Evolutionary conservation across 805 yeast species (phyloP), one percentile per base, ranked within the genome.

Genomic region (Ogataea dorogensis): DNA sequence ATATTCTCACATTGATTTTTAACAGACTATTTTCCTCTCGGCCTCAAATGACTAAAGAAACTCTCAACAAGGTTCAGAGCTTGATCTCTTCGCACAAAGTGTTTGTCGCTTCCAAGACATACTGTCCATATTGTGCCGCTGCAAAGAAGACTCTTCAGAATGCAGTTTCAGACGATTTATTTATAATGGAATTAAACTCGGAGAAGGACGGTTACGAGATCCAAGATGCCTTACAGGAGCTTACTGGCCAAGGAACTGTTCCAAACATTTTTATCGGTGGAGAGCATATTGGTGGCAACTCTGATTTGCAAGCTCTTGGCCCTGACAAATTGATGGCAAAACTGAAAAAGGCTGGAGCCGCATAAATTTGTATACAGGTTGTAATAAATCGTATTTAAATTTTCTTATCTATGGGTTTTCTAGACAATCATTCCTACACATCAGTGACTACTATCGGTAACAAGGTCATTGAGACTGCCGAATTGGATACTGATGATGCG

Each of bases 201-300:
- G 37, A 47, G 14, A 72, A 64, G n/a, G 89, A 87, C 43, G 97
- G 97, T 40, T 64, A 67, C 31, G 89, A 81, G 20, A 76, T 88
- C 50, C 97, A 89, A 67, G 81, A 68, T 32, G 94, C 94, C 48
- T 71, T 91, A 43, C 61, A 59, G 35, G 77, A 82, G 58, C 63
- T 87, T 42, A 85, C 95, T 24, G 93, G 95, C 42, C 98, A 91
- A 71, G 75, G 79, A 50, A 87, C 97, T 24, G 98, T 91, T 44
- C 98, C 98, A 45, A 88, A 84, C 61, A 75, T 91, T 51, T 91
- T 83, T 68, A 87, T 91, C 60, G 79, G 72, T 31, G 96, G 96
- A 43, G 74, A 89, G 65, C 96, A 88, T 70, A 78, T 91, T 55
- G 98, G 98, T 43, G 98, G 98, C 44, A 86, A 88, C 74, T 81